Conservation (phyloP, 164 flowering plant genomes). For the Akebia trifoliata region DNA sequence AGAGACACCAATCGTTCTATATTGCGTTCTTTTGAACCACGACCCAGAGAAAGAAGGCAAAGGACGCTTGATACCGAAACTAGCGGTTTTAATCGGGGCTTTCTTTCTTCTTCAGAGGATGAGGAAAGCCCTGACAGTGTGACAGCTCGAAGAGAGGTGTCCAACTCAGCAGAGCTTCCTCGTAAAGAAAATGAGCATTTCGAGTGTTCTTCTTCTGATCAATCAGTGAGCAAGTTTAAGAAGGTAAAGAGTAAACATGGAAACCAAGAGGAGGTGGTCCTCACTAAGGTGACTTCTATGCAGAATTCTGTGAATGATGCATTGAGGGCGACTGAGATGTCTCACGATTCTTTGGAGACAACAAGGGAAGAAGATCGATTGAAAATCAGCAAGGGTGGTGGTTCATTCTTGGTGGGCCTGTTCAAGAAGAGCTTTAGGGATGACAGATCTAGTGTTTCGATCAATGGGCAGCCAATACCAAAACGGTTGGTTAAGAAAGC, state of each 20-base stretch:
- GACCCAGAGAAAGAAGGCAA: constrained; percentile 36
- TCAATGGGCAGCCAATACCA: constrained; percentile 72
- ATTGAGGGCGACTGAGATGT: constrained; percentile 36
- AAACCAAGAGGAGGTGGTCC: constrained; percentile 28
- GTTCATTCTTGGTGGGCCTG: constrained; percentile 38
- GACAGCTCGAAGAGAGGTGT: too few relatives aligned
- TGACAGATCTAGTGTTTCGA: constrained; percentile 36
- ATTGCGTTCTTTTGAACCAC: constrained; percentile 24
- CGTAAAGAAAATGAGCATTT: constrained; percentile 22
- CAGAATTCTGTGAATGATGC: constrained; percentile 36
- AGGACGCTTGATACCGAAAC: constrained; percentile 34
- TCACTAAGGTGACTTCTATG: constrained; percentile 20
- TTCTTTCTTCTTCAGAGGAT: constrained; percentile 29
- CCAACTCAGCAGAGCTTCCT: constrained; percentile 17
- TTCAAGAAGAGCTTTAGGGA: constrained; percentile 39
- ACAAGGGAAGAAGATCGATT: constrained; percentile 28
- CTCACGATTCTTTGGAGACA: constrained; percentile 38
- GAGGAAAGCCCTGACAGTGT: constrained; percentile 31
- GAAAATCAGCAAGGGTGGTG: constrained; percentile 27
- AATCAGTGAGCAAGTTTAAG: constrained; percentile 16
- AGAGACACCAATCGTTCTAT: constrained; percentile 26
- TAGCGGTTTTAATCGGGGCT: constrained; percentile 27
- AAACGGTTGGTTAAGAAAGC: constrained; percentile 73
- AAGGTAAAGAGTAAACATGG: constrained; percentile 30
- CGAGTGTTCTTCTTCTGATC: constrained; percentile 26